Conservation (phyloP, 257 asterid genomes). For the Lycium ferocissimum region DNA sequence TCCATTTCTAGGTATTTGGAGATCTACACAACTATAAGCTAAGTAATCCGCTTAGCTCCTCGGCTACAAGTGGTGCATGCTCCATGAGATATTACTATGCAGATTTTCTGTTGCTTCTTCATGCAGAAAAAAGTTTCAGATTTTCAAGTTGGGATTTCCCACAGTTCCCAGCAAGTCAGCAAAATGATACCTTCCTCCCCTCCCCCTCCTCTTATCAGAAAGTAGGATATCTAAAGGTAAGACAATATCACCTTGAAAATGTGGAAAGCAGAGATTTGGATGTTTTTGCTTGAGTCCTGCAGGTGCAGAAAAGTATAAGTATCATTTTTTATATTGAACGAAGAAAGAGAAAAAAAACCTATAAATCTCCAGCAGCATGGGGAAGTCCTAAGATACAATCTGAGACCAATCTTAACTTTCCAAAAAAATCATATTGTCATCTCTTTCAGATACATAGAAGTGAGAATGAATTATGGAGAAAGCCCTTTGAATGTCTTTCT, state of each 20-base stretch:
- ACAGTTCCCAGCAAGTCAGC: slow-evolving; percentile 3
- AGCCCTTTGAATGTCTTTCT: neutral
- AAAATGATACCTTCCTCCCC: slow-evolving; percentile 1
- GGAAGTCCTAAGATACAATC: neutral
- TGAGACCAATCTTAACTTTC: neutral
- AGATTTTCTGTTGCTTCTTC: neutral
- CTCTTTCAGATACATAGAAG: neutral
- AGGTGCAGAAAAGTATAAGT: slow-evolving; percentile 35
- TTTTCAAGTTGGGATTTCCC: slow-evolving; percentile 25
- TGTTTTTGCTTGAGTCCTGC: slow-evolving; percentile 97
- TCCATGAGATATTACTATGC: slow-evolving; percentile 2
- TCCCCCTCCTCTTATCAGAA: slow-evolving; percentile 22
- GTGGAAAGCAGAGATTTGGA: slow-evolving; percentile 93
- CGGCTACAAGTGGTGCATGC: neutral
- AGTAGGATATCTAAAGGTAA: slow-evolving; percentile 26
- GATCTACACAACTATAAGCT: neutral
- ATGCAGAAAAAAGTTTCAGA: slow-evolving; percentile 5
- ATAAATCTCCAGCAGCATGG: slow-evolving; percentile 10
- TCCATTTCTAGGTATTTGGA: neutral
- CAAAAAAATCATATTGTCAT: neutral
- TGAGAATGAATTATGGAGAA: neutral
- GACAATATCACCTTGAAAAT: slow-evolving; percentile 80
- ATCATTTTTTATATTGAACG: neutral
- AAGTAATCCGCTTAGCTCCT: neutral
- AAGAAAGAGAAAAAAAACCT: slow-evolving; percentile 9